Percentiles rank a stretch among this genome's conserved stretches.
Conservation (phyloP, 495 filamentous ascomycete genomes). For the Immersiella caudata region DNA sequence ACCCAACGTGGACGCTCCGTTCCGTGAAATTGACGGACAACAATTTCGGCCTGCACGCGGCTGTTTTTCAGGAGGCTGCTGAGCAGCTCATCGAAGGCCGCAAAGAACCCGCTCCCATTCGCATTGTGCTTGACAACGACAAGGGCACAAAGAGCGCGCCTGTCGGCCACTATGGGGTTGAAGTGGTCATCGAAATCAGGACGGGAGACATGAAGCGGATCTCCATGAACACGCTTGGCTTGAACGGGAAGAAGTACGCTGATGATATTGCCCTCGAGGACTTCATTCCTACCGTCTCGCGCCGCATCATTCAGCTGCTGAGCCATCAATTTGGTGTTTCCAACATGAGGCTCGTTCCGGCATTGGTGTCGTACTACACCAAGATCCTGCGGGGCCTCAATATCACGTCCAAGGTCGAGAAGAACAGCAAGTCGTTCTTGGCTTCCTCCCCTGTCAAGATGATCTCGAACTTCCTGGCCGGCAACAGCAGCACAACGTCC, state of each 20-base stretch:
- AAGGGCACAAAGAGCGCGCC: constrained; percentile 59
- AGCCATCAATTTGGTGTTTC: constrained; percentile 68
- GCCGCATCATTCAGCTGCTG: constrained; percentile 60
- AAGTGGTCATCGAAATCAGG: constrained; percentile 60
- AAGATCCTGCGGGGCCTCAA: constrained; percentile 75
- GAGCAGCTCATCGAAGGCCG: constrained; percentile 58
- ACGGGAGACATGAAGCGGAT: constrained; percentile 44
- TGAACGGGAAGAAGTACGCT: constrained; percentile 63
- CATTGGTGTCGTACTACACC: constrained; percentile 66
- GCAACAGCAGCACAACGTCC: constrained; percentile 37
- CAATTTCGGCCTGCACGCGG: constrained; percentile 68
- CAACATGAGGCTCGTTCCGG: constrained; percentile 67
- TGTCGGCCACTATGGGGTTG: constrained; percentile 70
- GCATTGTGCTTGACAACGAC: constrained; percentile 63
- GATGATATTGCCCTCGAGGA: constrained; percentile 71
- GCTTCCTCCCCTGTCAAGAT: constrained; percentile 88
- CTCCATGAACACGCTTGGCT: constrained; percentile 60
- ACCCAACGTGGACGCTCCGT: constrained; percentile 75
- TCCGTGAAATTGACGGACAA: constrained; percentile 61
- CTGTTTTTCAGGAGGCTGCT: constrained; percentile 72
- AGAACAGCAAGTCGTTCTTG: constrained; percentile 61
- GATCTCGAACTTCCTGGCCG: constrained; percentile 77
- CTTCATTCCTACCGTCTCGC: constrained; percentile 65
- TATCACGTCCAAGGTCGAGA: constrained; percentile 62
- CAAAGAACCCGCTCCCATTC: constrained; percentile 59